A percentile compares a stretch with the other conserved stretches of the same genome.
Evolutionary conservation across 2,329 filamentous ascomycete species (phyloP).

Genomic region (Cladophialophora psammophila): DNA sequence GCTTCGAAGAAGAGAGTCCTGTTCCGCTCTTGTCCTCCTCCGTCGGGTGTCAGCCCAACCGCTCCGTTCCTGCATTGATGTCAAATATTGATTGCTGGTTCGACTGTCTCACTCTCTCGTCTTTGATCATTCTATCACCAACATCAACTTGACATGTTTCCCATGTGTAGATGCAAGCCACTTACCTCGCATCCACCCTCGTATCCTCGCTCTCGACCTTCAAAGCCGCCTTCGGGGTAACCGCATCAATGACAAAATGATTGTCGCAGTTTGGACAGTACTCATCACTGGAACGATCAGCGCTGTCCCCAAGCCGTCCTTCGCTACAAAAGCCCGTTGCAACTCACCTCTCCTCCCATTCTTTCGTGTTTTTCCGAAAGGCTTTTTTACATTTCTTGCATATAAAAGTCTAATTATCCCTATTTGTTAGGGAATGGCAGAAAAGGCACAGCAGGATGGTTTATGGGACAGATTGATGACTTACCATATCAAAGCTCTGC

Average conservation of each 20-base stretch:
- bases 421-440: neutral
- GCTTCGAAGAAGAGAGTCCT: neutral
- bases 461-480: conserved; percentile 1
- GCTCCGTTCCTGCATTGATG: conserved; percentile 75
- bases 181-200: conserved; percentile 74
- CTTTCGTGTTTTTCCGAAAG: conserved; percentile 90
- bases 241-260: conserved; percentile 91
- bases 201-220: conserved; percentile 92
- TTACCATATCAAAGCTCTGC: conserved; percentile 81
- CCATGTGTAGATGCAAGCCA: neutral
- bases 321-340: neutral
- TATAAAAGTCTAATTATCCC: conserved; percentile 67
- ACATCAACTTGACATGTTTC: neutral
- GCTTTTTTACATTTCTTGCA: conserved; percentile 99
- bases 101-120: conserved; percentile 75
- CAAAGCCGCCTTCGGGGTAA: conserved; percentile 80
- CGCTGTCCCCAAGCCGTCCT: neutral
- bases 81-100: conserved; percentile 75
- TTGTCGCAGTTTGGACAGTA: conserved; percentile 99
- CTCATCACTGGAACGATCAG: conserved; percentile 71
- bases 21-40: neutral
- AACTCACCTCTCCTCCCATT: conserved; percentile 81
- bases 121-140: conserved; percentile 77
- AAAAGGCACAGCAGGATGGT: neutral
- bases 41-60: conserved; percentile 67